Conservation (phyloP, 1,284 basidiomycete species). For the Ceratobasidium sp. region DNA sequence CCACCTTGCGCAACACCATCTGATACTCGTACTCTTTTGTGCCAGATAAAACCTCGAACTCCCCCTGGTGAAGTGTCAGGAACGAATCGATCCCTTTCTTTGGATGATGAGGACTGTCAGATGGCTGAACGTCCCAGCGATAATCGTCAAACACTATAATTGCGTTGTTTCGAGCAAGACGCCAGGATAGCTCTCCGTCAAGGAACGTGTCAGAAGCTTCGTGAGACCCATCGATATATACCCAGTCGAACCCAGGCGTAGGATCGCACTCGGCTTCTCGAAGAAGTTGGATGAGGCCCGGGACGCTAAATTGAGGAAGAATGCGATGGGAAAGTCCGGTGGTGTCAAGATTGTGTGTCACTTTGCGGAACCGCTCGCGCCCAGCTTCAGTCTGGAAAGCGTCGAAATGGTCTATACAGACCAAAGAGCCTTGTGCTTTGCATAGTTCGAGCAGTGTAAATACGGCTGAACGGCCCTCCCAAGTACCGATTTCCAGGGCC, state of each 20-base stretch:
- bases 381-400: constrained; percentile 67
- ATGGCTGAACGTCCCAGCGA: constrained; percentile 66
- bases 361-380: constrained; percentile 62
- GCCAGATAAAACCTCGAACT: constrained; percentile 62
- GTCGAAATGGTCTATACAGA: constrained; percentile 74
- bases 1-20: constrained; percentile 66
- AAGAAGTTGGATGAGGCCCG: constrained; percentile 66
- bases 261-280: constrained; percentile 62
- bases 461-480: constrained; percentile 73
- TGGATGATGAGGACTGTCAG: constrained; percentile 68
- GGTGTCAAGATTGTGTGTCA: constrained; percentile 65
- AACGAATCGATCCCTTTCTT: constrained; percentile 71
- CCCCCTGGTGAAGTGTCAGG: constrained; percentile 65
- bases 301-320: constrained; percentile 68
- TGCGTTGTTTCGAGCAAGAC: constrained; percentile 66
- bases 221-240: constrained; percentile 73
- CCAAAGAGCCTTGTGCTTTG: constrained; percentile 62
- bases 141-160: constrained; percentile 73
- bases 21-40: constrained; percentile 61
- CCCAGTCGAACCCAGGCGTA: constrained; percentile 68
- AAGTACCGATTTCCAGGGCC: constrained; percentile 72
- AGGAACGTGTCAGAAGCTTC: constrained; percentile 72
- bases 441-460: constrained; percentile 68
- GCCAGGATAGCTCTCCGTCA: constrained; percentile 72
- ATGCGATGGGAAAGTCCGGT: constrained; percentile 65